Evolutionary conservation across 495 filamentous ascomycete genomes (phyloP).

Genomic region (Aspergillus funiculosus): DNA sequence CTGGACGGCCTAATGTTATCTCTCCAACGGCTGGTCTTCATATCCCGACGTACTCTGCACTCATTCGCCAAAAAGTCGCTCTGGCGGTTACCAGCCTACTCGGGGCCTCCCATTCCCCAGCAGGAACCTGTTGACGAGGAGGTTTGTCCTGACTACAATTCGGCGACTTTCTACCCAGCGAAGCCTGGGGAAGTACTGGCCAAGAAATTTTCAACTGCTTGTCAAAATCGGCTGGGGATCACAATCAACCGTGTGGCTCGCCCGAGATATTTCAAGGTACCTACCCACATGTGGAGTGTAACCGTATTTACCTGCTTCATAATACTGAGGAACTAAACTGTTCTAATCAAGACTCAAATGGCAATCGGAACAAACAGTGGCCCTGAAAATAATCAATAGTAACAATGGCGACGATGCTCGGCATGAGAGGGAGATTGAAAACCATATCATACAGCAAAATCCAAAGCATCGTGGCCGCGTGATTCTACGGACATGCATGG

Average conservation of each 20-base stretch:
- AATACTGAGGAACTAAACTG: too few species aligned
- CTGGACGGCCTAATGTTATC: constrained; percentile 5
- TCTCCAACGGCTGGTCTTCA: background rate
- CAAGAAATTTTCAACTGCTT: constrained; percentile 28
- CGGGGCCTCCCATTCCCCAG: background rate
- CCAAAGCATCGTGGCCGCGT: constrained; percentile 20
- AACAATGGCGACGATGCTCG: constrained; percentile 13
- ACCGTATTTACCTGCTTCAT: background rate
- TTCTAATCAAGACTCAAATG: constrained; percentile 13
- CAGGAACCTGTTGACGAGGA: constrained; percentile 24
- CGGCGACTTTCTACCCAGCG: constrained; percentile 29
- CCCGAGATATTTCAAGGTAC: constrained; percentile 32
- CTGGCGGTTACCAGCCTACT: background rate
- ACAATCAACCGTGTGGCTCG: constrained; percentile 39
- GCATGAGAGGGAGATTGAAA: constrained; percentile 26
- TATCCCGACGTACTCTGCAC: background rate
- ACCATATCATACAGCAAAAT: constrained; percentile 19
- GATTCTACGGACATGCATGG: constrained; percentile 15
- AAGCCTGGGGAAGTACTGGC: constrained; percentile 30
- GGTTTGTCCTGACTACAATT: constrained; percentile 20
- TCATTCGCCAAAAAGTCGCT: constrained; percentile 1
- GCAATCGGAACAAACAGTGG: constrained; percentile 20
- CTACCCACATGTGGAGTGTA: constrained; percentile 16
- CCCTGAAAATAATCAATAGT: constrained; percentile 28
- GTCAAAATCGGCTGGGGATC: constrained; percentile 36